phyloP scores from a whole-genome alignment of 371 early-diverging fungal species.

The Mucor racemosus region DNA sequence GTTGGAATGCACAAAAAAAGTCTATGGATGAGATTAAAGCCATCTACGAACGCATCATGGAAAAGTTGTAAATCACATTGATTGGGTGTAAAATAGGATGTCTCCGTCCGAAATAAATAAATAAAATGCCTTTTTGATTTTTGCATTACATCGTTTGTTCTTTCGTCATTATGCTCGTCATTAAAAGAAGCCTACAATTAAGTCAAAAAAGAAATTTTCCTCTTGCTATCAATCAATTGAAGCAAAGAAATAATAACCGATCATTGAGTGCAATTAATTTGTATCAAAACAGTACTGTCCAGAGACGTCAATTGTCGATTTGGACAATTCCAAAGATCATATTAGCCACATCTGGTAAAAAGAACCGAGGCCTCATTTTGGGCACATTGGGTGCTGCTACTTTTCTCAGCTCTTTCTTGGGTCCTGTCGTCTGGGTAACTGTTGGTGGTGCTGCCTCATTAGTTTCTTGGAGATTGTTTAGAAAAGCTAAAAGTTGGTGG shows the following conservation, averaged over 20 bases:
- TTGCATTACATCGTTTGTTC: slow-evolving; percentile 1
- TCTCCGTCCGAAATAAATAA: slow-evolving; percentile 3
- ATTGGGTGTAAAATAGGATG: neutral
- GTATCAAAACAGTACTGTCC: neutral
- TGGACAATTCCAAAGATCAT: slow-evolving; percentile 38
- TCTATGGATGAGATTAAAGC: slow-evolving; percentile 43
- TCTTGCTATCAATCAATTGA: slow-evolving; percentile 2
- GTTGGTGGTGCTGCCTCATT: slow-evolving; percentile 39
- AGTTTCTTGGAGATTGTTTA: slow-evolving; percentile 40
- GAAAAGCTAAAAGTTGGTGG: slow-evolving; percentile 38
- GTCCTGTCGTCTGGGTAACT: slow-evolving; percentile 40
- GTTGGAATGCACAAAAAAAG: slow-evolving; percentile 60
- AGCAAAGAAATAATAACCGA: neutral
- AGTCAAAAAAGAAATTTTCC: neutral
- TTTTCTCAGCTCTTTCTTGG: slow-evolving; percentile 33
- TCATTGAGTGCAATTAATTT: neutral
- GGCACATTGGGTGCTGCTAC: slow-evolving; percentile 32
- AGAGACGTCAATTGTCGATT: slow-evolving; percentile 28
- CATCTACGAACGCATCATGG: slow-evolving; percentile 30
- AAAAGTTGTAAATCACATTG: slow-evolving; percentile 22
- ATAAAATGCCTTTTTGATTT: slow-evolving; percentile 1
- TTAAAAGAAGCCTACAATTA: slow-evolving; percentile 4
- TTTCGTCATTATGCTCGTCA: slow-evolving; percentile 8
- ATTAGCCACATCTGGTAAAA: slow-evolving; percentile 30
- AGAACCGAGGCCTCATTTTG: slow-evolving; percentile 26